Percentiles rank a stretch among this genome's conserved stretches.
These are phyloP conservation scores for Boletus eberwhitei DNA, from an alignment of 768 basidiomycete species.

Conservation along the genomic window DNA sequence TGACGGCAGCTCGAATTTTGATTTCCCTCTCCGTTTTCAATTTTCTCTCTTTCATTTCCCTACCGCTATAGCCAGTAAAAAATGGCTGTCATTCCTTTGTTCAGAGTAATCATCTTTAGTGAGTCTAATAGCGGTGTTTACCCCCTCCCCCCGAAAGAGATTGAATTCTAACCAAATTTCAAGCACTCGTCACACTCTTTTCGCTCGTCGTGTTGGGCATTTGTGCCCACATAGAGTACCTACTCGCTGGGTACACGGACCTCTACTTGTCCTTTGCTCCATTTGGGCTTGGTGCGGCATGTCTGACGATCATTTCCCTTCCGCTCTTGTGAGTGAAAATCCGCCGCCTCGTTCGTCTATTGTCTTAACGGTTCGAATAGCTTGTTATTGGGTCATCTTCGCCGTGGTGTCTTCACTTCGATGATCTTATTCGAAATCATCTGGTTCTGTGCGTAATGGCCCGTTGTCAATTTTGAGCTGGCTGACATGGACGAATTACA, in stretches of 20 bases:
- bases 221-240: slow-evolving; percentile 17
- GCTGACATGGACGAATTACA: neutral
- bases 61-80: slow-evolving; percentile 2
- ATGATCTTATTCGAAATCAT: slow-evolving; percentile 24
- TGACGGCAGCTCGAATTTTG: neutral
- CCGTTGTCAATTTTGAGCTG: neutral
- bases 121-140: neutral
- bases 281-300: slow-evolving; percentile 12
- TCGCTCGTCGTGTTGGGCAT: slow-evolving; percentile 22
- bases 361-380: slow-evolving; percentile 8
- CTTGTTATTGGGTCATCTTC: slow-evolving; percentile 11
- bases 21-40: neutral
- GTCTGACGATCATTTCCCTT: slow-evolving; percentile 21
- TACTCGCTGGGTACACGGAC: slow-evolving; percentile 4
- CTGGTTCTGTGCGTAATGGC: slow-evolving; percentile 24
- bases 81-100: slow-evolving; percentile 25
- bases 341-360: neutral
- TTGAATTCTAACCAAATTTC: neutral
- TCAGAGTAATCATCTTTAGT: slow-evolving; percentile 24
- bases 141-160: neutral
- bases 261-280: slow-evolving; percentile 8
- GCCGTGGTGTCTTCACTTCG: slow-evolving; percentile 15
- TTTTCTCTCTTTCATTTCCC: neutral
- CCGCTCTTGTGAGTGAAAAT: slow-evolving; percentile 21
- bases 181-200: slow-evolving; percentile 15